Evolutionary conservation across 352 stramenopile species (phyloP).

Genomic region (Pythium brachiatum): DNA sequence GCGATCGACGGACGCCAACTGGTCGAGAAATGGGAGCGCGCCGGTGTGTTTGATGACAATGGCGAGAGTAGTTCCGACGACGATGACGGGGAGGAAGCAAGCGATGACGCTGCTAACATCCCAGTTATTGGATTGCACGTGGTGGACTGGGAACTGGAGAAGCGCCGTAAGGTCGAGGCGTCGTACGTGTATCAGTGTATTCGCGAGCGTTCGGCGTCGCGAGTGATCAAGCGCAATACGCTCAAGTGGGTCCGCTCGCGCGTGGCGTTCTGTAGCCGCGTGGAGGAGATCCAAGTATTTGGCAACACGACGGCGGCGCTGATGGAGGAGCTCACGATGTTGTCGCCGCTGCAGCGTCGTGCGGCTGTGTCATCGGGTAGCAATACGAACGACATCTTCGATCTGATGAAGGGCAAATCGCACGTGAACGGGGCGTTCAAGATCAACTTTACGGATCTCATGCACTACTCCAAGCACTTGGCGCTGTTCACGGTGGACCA

Average conservation of each 20-base stretch:
- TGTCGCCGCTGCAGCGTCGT: conserved; percentile 14
- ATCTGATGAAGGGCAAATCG: conserved; percentile 30
- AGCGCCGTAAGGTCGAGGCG: conserved; percentile 21
- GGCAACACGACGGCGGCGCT: conserved; percentile 53
- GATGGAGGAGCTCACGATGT: conserved; percentile 43
- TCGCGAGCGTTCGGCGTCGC: conserved; percentile 50
- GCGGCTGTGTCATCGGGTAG: background rate
- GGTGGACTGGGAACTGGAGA: conserved; percentile 5
- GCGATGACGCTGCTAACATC: background rate
- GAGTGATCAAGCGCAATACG: conserved; percentile 61
- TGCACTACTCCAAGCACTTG: conserved; percentile 68
- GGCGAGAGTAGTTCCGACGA: conserved; percentile 15
- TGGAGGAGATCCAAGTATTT: conserved; percentile 61
- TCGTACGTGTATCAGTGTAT: conserved; percentile 62
- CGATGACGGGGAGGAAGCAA: conserved; percentile 20
- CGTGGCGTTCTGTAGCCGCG: conserved; percentile 48
- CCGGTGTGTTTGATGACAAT: conserved; percentile 43
- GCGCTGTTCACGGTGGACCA: conserved; percentile 67
- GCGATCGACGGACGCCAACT: conserved; percentile 45
- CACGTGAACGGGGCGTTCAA: conserved; percentile 11
- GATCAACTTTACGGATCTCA: conserved; percentile 58
- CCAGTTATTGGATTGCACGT: background rate
- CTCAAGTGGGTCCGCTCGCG: conserved; percentile 49
- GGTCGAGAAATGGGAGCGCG: conserved; percentile 52
- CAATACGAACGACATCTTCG: conserved; percentile 37